These are phyloP conservation scores for Rosa lucieae DNA, from an alignment of 306 rosid species.

Conservation along the genomic window DNA sequence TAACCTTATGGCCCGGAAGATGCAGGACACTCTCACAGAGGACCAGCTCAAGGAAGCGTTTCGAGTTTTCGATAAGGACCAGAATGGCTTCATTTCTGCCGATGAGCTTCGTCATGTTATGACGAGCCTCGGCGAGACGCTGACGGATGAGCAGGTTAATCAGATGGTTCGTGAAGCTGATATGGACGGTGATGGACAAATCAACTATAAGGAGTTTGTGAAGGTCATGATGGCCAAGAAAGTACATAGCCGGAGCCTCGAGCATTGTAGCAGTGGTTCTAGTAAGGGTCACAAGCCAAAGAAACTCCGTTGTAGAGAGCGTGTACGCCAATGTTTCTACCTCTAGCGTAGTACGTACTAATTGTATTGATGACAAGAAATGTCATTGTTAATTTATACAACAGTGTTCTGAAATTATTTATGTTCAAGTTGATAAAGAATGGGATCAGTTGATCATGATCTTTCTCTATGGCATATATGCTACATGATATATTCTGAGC, in stretches of 20 bases:
- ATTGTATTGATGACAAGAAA: neutral
- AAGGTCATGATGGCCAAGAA: constrained; percentile 67
- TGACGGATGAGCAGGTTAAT: constrained; percentile 39
- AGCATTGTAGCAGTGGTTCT: neutral
- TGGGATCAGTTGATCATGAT: neutral
- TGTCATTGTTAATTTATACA: neutral
- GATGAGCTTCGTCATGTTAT: constrained; percentile 68
- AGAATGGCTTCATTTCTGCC: constrained; percentile 65
- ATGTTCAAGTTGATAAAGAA: neutral
- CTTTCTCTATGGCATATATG: neutral
- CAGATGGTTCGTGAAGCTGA: neutral
- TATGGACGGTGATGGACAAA: constrained; percentile 60
- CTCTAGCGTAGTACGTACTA: neutral
- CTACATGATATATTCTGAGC: neutral
- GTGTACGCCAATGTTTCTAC: neutral
- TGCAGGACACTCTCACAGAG: constrained; percentile 56
- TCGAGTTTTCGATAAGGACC: constrained; percentile 64
- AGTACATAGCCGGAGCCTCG: neutral
- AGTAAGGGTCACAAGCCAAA: neutral
- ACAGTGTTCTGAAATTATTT: neutral
- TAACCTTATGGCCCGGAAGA: neutral
- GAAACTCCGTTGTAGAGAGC: neutral
- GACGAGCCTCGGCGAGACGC: constrained; percentile 65
- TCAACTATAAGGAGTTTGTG: constrained; percentile 63
- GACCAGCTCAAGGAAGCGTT: constrained; percentile 67